Conservation (phyloP, 306 rosid genomes). For the Erythrophleum fordii region DNA sequence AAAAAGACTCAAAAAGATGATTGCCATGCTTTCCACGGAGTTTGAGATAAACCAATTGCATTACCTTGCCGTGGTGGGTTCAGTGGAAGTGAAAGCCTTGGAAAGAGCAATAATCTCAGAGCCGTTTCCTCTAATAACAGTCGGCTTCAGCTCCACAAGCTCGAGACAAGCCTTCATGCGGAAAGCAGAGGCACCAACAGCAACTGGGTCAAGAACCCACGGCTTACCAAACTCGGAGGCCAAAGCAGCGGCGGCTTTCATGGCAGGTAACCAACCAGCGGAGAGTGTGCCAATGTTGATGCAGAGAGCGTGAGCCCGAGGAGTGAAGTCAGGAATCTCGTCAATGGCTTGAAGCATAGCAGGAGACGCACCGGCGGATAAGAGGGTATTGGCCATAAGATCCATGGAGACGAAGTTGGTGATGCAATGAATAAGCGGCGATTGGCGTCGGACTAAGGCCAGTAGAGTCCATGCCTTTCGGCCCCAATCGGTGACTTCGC, state of each 20-base stretch:
- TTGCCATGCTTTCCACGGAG: not conserved
- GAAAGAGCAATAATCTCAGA: conserved; percentile 83
- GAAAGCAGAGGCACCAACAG: conserved; percentile 71
- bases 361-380: conserved; percentile 86
- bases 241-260: conserved; percentile 63
- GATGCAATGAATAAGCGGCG: conserved; percentile 88
- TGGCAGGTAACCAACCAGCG: conserved; percentile 68
- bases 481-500: conserved; percentile 46
- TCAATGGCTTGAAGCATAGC: conserved; percentile 81
- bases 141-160: conserved; percentile 64
- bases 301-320: conserved; percentile 61
- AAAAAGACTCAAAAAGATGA: not conserved
- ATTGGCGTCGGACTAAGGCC: conserved; percentile 50
- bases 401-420: conserved; percentile 96
- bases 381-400: conserved; percentile 82
- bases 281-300: conserved; percentile 82
- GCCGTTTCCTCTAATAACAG: conserved; percentile 80
- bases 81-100: conserved; percentile 36
- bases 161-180: conserved; percentile 69
- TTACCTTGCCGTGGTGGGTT: conserved; percentile 55
- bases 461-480: conserved; percentile 58
- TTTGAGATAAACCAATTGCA: not conserved
- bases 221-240: conserved; percentile 55
- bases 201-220: conserved; percentile 93
- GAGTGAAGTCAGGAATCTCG: conserved; percentile 82